Conservation (phyloP, 192 early-diverging fungal genomes). For the Funneliformis mosseae region DNA sequence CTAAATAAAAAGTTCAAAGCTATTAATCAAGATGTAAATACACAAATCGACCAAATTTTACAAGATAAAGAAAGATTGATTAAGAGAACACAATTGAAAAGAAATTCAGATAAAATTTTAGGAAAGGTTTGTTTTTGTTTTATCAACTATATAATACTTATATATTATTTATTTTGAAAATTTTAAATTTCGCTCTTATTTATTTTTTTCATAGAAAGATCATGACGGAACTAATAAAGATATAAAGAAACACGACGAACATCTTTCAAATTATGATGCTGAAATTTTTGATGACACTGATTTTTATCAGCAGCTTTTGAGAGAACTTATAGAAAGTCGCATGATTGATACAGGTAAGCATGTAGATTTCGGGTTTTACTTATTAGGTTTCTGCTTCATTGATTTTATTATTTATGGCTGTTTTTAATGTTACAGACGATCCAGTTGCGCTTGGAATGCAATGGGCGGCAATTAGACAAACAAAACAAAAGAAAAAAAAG, state of each 20-base stretch:
- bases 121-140: constrained; percentile 43
- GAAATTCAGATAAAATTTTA: constrained; percentile 68
- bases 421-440: constrained; percentile 63
- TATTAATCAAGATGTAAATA: constrained; percentile 81
- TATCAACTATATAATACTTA: not conserved
- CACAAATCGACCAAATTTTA: constrained; percentile 74
- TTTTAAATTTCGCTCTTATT: not conserved
- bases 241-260: constrained; percentile 54
- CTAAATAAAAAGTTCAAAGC: constrained; percentile 94
- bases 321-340: constrained; percentile 92
- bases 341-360: constrained; percentile 72
- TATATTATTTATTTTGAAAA: not conserved
- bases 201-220: constrained; percentile 35
- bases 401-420: not conserved
- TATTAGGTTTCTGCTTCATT: not conserved
- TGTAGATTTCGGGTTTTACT: not conserved
- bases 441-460: constrained; percentile 78
- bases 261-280: constrained; percentile 71
- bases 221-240: constrained; percentile 43
- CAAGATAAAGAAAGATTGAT: constrained; percentile 74
- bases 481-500: constrained; percentile 73
- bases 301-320: constrained; percentile 91
- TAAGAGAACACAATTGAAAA: constrained; percentile 85
- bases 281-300: constrained; percentile 97
- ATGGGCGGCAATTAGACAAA: constrained; percentile 79